Evolutionary conservation across 768 basidiomycete genomes (phyloP), one percentile per base, ranked within the genome.

Genomic region (Rhodotorula toruloides): DNA sequence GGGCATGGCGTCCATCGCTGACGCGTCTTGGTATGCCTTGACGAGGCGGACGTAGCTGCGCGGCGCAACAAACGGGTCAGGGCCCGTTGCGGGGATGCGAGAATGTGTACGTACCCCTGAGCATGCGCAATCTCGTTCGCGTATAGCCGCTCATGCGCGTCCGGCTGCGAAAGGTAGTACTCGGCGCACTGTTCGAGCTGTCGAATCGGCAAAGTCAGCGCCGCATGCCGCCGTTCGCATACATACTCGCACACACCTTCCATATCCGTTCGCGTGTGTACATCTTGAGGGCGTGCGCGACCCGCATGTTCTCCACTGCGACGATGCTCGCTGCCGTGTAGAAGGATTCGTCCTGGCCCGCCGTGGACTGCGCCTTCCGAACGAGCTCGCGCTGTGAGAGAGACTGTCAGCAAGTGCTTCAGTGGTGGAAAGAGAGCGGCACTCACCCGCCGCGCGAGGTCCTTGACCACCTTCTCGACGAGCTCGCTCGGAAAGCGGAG

Each of bases 141-240:
- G 40, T 65, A 65, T 13, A 70, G 44, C 10, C 63, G 63, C 16
- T 70, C 47, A 2, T 61, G 22, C 3, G 52, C 54, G 54, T 70
- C 69, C 0, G 46, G 14, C 8, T 50, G 57, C 25, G 54, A 32
- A 2, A 66, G 58, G 61, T 70, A 70, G 53, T 66, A 65, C 21
- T 66, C 29, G 19, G 69, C 64, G 49, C 48, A 70, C 27, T 70
- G 64, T 54, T 70, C 69, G 54, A 70, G 60, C 69, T 70, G 54
- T 9, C 16, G 52, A 11, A 42, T 21, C 31, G 1, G 43, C 9
- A 17, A 2, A 39, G 29, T 42, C 12, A 10, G 39, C 11, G 25
- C 11, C 17, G 17, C 12, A n/a, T 2, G 14, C 1, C 11, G 0
- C 2, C 29, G 12, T 14, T 1, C 19, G 5, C 8, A 12, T 32